Evolutionary conservation across 2,329 filamentous ascomycete species (phyloP), one percentile per base, ranked within the genome.

Genomic region (Fusarium nisikadoi): DNA sequence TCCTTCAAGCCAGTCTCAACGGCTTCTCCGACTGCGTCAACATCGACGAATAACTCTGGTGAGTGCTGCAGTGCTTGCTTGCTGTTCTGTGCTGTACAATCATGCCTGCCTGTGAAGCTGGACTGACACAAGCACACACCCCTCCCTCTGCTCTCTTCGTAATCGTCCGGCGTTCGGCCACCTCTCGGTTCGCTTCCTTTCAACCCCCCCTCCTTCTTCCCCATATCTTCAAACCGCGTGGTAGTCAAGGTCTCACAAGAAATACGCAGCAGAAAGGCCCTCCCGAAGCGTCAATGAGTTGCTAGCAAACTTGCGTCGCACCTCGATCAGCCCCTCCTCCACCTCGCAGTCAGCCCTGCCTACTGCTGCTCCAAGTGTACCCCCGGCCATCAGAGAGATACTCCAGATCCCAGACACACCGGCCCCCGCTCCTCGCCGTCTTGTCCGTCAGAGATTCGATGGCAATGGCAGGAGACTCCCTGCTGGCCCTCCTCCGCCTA

Each of bases 1-100:
- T 89, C 87, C 75, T 88, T 88, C 72, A 91, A 90, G 79, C 89
- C 89, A 73, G 85, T 82, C 75, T 86, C 86, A 68, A 87, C 88
- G 74, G 85, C 88, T 72, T 84, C 86, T 60, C 85, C 85, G 66
- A 67, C 70, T 62, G 62, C 74, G 53, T 70, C 70, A 55, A 66
- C 80, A 57, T 74, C 70, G 50, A 68, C 50, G 58, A 71, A 68
- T 62, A 70, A 52, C 52, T 74, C 76, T 73, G 77, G 77, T 80
- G 69, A 77, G 79, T 65, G 46, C 62, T 67, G 47, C 42, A 50
- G 35, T 29, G 27, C 41, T 45, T 63, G 38, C 49, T 52, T 38
- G 49, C 49, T 38, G 14, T n/a, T 39, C 49, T 53, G 23, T 53
- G 23, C 49, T 53, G 49, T 53, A 17, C 49, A 53, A 53, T 39